Evolutionary conservation across 2,329 filamentous ascomycete species (phyloP).

Genomic region (Colletotrichum sp.): DNA sequence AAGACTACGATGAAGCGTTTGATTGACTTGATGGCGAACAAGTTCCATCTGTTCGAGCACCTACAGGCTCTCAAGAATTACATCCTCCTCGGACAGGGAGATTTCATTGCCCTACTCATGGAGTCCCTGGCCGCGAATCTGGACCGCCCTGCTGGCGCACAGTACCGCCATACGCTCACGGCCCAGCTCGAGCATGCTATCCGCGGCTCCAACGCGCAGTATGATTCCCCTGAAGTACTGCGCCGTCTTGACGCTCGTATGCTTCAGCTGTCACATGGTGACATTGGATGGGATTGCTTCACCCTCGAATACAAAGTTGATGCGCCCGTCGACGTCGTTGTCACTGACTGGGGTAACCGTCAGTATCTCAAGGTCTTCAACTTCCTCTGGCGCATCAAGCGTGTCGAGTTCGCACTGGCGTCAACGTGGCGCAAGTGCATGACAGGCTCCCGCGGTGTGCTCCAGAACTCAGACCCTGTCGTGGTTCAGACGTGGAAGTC

Average conservation of each 20-base stretch:
- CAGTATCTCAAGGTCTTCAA: conserved; percentile 99
- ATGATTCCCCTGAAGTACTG: conserved; percentile 89
- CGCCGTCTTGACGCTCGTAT: conserved; percentile 94
- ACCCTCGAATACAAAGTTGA: conserved; percentile 99
- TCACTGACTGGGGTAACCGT: conserved; percentile 92
- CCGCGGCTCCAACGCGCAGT: conserved; percentile 95
- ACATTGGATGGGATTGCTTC: conserved; percentile 99
- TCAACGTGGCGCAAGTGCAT: conserved; percentile 95
- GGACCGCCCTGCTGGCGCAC: conserved; percentile 92
- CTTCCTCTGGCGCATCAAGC: conserved; percentile 97
- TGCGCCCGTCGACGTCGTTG: conserved; percentile 93
- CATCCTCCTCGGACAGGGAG: conserved; percentile 90
- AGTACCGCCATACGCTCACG: conserved; percentile 95
- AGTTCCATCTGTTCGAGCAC: conserved; percentile 94
- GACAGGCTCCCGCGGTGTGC: conserved; percentile 90
- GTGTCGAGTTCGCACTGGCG: conserved; percentile 91
- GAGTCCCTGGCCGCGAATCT: conserved; percentile 92
- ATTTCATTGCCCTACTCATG: conserved; percentile 97
- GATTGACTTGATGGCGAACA: conserved; percentile 90
- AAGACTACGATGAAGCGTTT: conserved; percentile 97
- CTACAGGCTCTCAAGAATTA: conserved; percentile 92
- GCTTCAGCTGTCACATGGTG: conserved; percentile 93
- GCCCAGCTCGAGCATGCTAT: conserved; percentile 98
- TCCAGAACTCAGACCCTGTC: conserved; percentile 72
- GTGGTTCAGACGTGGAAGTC: conserved; percentile 86